Conservation (phyloP, 1,284 basidiomycete genomes). For the Ceratobasidium sp. region DNA sequence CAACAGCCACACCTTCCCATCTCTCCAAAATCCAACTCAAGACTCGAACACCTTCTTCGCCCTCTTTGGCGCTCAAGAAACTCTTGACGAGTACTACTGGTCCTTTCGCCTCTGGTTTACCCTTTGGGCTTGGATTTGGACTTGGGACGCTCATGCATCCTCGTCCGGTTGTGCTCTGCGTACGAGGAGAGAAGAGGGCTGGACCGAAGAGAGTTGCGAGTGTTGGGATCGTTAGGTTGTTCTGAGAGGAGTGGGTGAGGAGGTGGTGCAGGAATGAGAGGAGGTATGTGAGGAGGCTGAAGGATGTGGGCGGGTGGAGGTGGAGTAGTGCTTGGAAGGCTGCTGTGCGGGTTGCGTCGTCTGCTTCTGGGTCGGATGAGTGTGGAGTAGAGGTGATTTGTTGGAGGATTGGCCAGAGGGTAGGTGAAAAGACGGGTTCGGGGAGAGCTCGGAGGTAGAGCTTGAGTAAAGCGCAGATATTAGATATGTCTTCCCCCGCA, state of each 20-base stretch:
- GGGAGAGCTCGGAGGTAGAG: conserved; percentile 32
- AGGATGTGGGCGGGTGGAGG: conserved; percentile 9
- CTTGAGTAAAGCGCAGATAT: conserved; percentile 28
- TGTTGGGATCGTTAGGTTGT: conserved; percentile 2
- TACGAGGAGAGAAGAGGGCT: conserved; percentile 31
- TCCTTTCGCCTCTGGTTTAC: conserved; percentile 1
- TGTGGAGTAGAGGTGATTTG: neutral
- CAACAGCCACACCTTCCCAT: conserved; percentile 19
- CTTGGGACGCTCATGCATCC: neutral
- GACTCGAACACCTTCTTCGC: neutral
- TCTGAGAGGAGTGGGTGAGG: conserved; percentile 6
- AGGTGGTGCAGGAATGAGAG: conserved; percentile 31
- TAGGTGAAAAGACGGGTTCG: conserved; percentile 8
- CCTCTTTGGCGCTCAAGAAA: conserved; percentile 6
- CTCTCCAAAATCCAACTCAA: conserved; percentile 19
- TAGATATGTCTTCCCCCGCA: conserved; percentile 4
- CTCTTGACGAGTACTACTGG: conserved; percentile 23
- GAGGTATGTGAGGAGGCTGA: conserved; percentile 9
- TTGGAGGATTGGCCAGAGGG: conserved; percentile 19
- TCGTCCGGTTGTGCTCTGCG: neutral
- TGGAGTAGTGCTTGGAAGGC: conserved; percentile 25
- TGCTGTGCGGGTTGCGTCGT: neutral
- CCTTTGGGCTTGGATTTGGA: too few species aligned
- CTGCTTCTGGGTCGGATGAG: too few species aligned
- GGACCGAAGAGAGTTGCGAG: conserved; percentile 30